Percentiles rank a stretch among this genome's conserved stretches.
phyloP scores from a whole-genome alignment of 139 green algal genomes.

The Chlorella ohadii region DNA sequence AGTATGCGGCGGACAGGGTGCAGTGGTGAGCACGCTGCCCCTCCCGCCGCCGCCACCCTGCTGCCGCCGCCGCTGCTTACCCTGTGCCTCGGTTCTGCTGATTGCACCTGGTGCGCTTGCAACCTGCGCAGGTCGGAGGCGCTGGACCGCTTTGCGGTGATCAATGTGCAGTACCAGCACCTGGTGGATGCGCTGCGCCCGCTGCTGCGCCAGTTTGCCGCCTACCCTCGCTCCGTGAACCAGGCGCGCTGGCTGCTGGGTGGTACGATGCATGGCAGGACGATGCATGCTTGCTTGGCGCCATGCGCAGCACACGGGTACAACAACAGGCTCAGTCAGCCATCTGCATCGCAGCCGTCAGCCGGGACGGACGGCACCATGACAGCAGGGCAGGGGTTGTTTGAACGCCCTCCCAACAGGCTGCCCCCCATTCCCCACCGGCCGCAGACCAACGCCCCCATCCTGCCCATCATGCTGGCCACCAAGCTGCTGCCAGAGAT shows the following conservation, averaged over 20 bases:
- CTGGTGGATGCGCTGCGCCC: constrained; percentile 53
- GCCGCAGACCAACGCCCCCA: constrained; percentile 40
- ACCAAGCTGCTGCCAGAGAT: constrained; percentile 63
- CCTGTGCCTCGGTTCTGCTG: not conserved
- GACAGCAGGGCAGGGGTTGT: too few species aligned
- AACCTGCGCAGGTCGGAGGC: constrained; percentile 44
- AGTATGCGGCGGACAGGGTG: constrained; percentile 40
- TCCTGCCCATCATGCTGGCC: constrained; percentile 69
- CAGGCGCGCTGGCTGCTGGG: constrained; percentile 24
- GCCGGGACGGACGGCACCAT: too few species aligned
- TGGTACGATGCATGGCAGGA: too few species aligned
- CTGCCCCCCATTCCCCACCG: not conserved
- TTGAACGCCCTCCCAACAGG: too few species aligned
- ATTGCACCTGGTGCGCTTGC: too few species aligned
- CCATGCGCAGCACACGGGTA: too few species aligned
- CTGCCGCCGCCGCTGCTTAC: not conserved
- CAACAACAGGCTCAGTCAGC: too few species aligned
- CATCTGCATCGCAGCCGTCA: too few species aligned
- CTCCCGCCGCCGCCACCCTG: not conserved
- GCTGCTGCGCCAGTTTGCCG: constrained; percentile 53
- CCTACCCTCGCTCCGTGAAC: constrained; percentile 53
- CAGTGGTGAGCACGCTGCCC: constrained; percentile 44
- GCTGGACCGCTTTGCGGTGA: constrained; percentile 54
- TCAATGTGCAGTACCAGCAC: constrained; percentile 62
- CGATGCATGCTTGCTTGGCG: too few species aligned